Evolutionary conservation across 441 rosid species (phyloP).

Genomic region (Pelargonium myrrhifolium): DNA sequence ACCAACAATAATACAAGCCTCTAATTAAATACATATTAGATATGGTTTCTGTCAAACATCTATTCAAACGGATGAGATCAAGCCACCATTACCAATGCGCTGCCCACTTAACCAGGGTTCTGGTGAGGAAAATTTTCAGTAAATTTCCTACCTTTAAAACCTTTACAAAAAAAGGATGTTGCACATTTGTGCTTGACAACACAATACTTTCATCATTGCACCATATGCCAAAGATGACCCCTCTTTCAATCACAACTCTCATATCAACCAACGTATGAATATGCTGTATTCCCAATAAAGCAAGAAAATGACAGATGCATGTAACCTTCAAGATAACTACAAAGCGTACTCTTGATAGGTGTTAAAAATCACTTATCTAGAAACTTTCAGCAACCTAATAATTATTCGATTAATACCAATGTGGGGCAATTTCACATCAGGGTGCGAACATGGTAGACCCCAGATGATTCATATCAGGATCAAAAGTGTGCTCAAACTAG

Average conservation of each 20-base stretch:
- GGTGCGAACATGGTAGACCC: background rate
- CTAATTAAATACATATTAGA: background rate
- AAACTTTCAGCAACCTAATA: background rate
- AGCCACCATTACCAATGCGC: background rate
- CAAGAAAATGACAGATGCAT: background rate
- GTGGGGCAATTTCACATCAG: background rate
- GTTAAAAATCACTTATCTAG: background rate
- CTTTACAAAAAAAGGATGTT: background rate
- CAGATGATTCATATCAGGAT: background rate
- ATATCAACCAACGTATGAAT: too few relatives aligned
- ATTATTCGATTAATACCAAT: background rate
- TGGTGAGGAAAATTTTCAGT: background rate
- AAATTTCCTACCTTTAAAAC: background rate
- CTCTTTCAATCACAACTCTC: background rate
- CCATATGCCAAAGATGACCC: background rate
- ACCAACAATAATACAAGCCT: background rate
- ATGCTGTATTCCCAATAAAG: background rate
- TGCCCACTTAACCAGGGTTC: background rate
- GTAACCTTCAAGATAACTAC: background rate
- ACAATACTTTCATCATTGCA: background rate
- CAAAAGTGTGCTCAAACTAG: background rate
- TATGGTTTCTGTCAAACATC: background rate
- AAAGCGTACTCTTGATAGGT: background rate
- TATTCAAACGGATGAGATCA: background rate
- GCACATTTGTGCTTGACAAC: background rate